Base-by-base conservation (phyloP, 2,329 filamentous ascomycete species). In the Calcarisporium arbuscula region DNA sequence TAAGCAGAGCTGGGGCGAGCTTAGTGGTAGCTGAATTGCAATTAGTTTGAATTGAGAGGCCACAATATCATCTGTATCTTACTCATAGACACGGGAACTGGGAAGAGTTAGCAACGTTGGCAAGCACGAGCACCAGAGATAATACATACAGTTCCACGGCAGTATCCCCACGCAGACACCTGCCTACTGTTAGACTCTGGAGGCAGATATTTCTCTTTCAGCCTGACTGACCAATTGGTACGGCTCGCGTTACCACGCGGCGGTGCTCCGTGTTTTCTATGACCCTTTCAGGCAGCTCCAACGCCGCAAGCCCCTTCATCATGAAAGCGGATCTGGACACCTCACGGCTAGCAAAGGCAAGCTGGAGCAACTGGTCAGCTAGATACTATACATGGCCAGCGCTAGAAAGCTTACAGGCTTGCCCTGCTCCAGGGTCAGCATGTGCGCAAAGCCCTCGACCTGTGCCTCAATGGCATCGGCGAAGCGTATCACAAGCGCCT, bases 11-110 rank as follows among this genome's bases (percentile, higher is more conserved):
- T 0, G 74, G 69, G 2, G 62, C 65, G 10, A 80, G 53, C 51
- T 82, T 82, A 36, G 64, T 62, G n/a, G 63, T 48, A 9, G 59
- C 61, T n/a, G n/a, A n/a, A n/a, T n/a, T n/a, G n/a, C n/a, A n/a
- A n/a, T n/a, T n/a, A n/a, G n/a, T n/a, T n/a, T n/a, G n/a, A n/a
- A n/a, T n/a, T n/a, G n/a, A n/a, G n/a, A n/a, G n/a, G n/a, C n/a
- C n/a, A n/a, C n/a, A n/a, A n/a, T n/a, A n/a, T n/a, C n/a, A n/a
- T n/a, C n/a, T n/a, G n/a, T n/a, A n/a, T n/a, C n/a, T n/a, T n/a
- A n/a, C n/a, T n/a, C n/a, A n/a, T n/a, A n/a, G n/a, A n/a, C n/a
- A n/a, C n/a, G n/a, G n/a, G n/a, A n/a, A n/a, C n/a, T n/a, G n/a
- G n/a, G n/a, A n/a, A n/a, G n/a, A n/a, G n/a, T n/a, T n/a, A n/a